These are phyloP conservation scores for Suillus americanus DNA, from an alignment of 768 basidiomycete species.

Conservation along the genomic window DNA sequence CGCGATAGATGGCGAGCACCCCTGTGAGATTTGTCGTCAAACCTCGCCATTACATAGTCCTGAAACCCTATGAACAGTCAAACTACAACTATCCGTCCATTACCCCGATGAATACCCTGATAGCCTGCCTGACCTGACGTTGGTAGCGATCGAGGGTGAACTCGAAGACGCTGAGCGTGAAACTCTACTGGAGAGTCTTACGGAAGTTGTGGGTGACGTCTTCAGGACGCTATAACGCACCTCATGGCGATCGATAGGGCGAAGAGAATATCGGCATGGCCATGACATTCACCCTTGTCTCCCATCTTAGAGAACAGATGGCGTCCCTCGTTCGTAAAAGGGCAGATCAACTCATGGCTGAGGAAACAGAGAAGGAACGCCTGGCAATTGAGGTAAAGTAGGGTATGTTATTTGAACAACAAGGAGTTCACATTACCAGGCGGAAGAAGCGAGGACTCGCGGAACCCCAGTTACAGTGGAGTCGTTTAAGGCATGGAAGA, in stretches of 20 bases:
- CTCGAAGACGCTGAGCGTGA: slow-evolving; percentile 59
- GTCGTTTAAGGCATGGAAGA: slow-evolving; percentile 81
- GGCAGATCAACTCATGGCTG: slow-evolving; percentile 52
- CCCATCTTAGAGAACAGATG: slow-evolving; percentile 79
- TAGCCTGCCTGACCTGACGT: slow-evolving; percentile 66
- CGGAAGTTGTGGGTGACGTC: slow-evolving; percentile 48
- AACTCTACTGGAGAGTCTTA: slow-evolving; percentile 55
- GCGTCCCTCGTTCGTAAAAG: slow-evolving; percentile 61
- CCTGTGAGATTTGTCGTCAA: slow-evolving; percentile 39
- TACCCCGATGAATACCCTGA: slow-evolving; percentile 89
- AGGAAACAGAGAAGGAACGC: slow-evolving; percentile 73
- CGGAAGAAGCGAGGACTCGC: slow-evolving; percentile 80
- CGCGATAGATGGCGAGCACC: slow-evolving; percentile 56
- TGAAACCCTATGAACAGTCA: slow-evolving; percentile 53
- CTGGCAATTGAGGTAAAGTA: slow-evolving; percentile 67
- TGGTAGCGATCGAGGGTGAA: slow-evolving; percentile 65
- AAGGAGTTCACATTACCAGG: slow-evolving; percentile 45
- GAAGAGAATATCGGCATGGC: slow-evolving; percentile 92
- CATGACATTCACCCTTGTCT: slow-evolving; percentile 95
- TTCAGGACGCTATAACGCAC: neutral
- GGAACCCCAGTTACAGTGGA: slow-evolving; percentile 90
- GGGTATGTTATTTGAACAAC: neutral
- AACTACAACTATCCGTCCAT: slow-evolving; percentile 65
- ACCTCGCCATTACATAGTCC: slow-evolving; percentile 3
- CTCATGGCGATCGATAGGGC: slow-evolving; percentile 44